These are phyloP conservation scores for Irpex lacteus DNA, from an alignment of 1,284 basidiomycete species.

Conservation along the genomic window DNA sequence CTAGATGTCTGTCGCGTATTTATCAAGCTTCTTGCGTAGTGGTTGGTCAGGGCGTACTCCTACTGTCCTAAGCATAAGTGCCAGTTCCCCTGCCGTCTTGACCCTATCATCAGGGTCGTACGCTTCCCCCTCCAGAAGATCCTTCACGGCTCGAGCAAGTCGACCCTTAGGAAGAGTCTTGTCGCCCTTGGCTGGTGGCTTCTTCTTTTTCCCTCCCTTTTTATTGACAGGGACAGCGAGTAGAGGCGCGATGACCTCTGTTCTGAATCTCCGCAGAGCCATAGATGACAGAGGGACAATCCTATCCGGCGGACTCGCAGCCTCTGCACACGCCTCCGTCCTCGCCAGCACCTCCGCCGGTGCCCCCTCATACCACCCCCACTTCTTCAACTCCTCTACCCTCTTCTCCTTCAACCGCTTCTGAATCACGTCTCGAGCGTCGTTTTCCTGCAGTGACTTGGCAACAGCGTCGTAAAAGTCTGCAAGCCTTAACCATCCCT, in stretches of 20 bases:
- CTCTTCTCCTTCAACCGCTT: conserved; percentile 55
- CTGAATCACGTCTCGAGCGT: conserved; percentile 56
- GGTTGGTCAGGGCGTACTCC: conserved; percentile 63
- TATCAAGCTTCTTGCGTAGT: conserved; percentile 59
- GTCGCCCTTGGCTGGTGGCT: conserved; percentile 25
- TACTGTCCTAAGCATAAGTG: conserved; percentile 44
- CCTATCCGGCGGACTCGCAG: conserved; percentile 63
- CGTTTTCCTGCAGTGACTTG: conserved; percentile 47
- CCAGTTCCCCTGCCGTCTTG: conserved; percentile 47
- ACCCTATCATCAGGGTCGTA: conserved; percentile 45
- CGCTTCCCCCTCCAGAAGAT: conserved; percentile 53
- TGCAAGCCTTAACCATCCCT: conserved; percentile 66
- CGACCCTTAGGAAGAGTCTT: conserved; percentile 57
- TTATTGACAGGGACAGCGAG: conserved; percentile 63
- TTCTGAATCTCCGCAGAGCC: conserved; percentile 66
- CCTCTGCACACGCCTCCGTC: conserved; percentile 69
- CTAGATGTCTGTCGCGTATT: not conserved
- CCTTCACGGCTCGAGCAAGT: conserved; percentile 62
- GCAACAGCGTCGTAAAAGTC: conserved; percentile 66
- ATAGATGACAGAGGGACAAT: conserved; percentile 61
- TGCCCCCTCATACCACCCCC: conserved; percentile 60
- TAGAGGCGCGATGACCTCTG: conserved; percentile 66
- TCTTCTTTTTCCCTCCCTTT: conserved; percentile 46
- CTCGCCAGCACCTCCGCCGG: conserved; percentile 44
- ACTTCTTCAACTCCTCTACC: conserved; percentile 60